Evolutionary conservation across 2,329 filamentous ascomycete species (phyloP).

Genomic region (Fonsecaea pedrosoi): DNA sequence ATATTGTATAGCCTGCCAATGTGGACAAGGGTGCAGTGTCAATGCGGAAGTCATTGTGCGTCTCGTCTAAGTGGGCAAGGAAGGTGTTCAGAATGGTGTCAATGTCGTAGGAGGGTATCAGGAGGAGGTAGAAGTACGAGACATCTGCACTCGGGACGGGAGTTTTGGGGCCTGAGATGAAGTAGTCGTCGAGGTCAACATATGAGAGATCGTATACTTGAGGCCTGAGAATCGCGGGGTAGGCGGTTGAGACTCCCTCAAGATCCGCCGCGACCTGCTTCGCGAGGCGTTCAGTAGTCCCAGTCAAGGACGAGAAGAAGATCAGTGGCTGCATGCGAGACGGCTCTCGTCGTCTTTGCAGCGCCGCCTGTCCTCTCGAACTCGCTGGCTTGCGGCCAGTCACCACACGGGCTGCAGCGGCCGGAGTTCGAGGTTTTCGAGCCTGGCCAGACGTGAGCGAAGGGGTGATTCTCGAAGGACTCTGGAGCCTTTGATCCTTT

Average conservation of each 20-base stretch:
- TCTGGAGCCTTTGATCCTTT: conserved; percentile 13
- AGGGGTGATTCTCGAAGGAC: background rate
- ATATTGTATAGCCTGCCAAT: conserved; percentile 86
- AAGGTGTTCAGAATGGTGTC: conserved; percentile 90
- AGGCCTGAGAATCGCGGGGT: conserved; percentile 58
- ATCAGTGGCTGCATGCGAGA: conserved; percentile 69
- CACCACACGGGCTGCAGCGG: conserved; percentile 33
- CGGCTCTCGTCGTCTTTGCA: conserved; percentile 12
- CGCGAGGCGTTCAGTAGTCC: conserved; percentile 77
- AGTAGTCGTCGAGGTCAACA: conserved; percentile 91
- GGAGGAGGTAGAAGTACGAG: conserved; percentile 74
- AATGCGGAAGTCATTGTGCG: conserved; percentile 95
- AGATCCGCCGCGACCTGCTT: conserved; percentile 67
- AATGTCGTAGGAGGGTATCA: conserved; percentile 93
- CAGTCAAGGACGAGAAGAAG: conserved; percentile 90
- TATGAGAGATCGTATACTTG: conserved; percentile 79
- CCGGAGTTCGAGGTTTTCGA: conserved; percentile 30
- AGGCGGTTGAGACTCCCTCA: conserved; percentile 44
- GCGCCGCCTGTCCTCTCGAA: conserved; percentile 8
- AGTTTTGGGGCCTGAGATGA: conserved; percentile 70
- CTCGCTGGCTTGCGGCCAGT: conserved; percentile 36
- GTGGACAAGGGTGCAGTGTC: conserved; percentile 81
- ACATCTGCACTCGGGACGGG: conserved; percentile 37
- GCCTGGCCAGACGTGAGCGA: conserved; percentile 10
- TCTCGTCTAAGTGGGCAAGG: conserved; percentile 85